Percentiles rank a stretch among this genome's conserved stretches.
These are phyloP conservation scores for Orbilia brochopaga DNA, from an alignment of 2,329 filamentous ascomycete genomes.

Conservation along the genomic window DNA sequence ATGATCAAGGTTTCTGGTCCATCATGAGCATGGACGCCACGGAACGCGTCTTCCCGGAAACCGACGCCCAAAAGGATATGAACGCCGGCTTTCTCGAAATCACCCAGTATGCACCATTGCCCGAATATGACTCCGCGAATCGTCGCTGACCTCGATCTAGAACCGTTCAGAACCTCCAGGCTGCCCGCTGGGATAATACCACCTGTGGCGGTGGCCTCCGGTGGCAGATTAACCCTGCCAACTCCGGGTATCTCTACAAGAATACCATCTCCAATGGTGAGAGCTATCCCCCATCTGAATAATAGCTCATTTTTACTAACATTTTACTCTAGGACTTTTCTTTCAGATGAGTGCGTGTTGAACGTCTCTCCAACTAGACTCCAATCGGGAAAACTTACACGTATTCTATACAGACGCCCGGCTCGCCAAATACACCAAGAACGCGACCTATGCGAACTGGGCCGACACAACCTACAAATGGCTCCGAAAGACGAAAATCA, in stretches of 20 bases:
- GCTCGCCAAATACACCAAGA: slow-evolving; percentile 62
- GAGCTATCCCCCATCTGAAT: slow-evolving; percentile 37
- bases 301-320: slow-evolving; percentile 60
- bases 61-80: slow-evolving; percentile 58
- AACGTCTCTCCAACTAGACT: neutral
- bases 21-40: slow-evolving; percentile 72
- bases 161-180: slow-evolving; percentile 80
- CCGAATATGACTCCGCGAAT: slow-evolving; percentile 63
- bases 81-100: slow-evolving; percentile 41
- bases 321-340: slow-evolving; percentile 48
- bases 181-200: slow-evolving; percentile 71
- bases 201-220: slow-evolving; percentile 76
- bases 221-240: slow-evolving; percentile 84
- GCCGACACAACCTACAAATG: slow-evolving; percentile 70
- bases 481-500: slow-evolving; percentile 64
- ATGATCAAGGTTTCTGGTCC: slow-evolving; percentile 75
- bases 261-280: slow-evolving; percentile 67
- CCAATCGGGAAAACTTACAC: neutral
- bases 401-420: slow-evolving; percentile 57
- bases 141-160: slow-evolving; percentile 74
- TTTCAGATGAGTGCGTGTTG: slow-evolving; percentile 34
- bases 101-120: slow-evolving; percentile 23
- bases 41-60: slow-evolving; percentile 67
- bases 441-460: slow-evolving; percentile 69
- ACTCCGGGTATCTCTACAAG: slow-evolving; percentile 69